Conservation (phyloP, 2,329 filamentous ascomycete species). For the Huntiella decipiens region DNA sequence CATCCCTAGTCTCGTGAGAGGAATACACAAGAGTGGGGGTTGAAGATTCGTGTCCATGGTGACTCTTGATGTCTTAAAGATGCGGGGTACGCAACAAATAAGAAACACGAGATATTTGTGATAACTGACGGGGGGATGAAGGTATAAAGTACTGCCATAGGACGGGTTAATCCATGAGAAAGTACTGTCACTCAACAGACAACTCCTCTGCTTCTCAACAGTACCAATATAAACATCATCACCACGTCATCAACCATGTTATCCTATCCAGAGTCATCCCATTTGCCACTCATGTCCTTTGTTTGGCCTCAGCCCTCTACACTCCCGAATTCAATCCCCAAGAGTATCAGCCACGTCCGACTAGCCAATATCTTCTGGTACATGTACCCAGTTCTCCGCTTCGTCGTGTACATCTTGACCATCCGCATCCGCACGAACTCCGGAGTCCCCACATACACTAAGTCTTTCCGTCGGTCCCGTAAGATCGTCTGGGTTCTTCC, state of each 20-base stretch:
- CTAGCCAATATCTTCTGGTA: background rate
- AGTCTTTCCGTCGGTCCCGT: constrained; percentile 4
- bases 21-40: no score
- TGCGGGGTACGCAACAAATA: no score
- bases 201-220: background rate
- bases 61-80: no score
- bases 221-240: background rate
- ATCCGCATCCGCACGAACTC: background rate
- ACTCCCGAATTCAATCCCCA: background rate
- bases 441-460: constrained; percentile 5
- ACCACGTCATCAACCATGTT: background rate
- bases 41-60: no score
- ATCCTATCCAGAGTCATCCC: background rate
- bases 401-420: background rate
- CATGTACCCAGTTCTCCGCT: constrained; percentile 3
- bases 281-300: background rate
- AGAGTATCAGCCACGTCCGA: background rate
- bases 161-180: no score
- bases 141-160: no score
- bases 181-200: background rate
- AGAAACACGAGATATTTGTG: no score
- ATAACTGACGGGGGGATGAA: no score
- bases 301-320: background rate
- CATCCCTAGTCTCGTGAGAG: no score
- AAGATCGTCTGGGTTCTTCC: constrained; percentile 6